A percentile compares a stretch with the other conserved stretches of the same genome.
These are phyloP conservation scores for Vitis riparia DNA, from an alignment of 164 flowering plant genomes.

Conservation along the genomic window DNA sequence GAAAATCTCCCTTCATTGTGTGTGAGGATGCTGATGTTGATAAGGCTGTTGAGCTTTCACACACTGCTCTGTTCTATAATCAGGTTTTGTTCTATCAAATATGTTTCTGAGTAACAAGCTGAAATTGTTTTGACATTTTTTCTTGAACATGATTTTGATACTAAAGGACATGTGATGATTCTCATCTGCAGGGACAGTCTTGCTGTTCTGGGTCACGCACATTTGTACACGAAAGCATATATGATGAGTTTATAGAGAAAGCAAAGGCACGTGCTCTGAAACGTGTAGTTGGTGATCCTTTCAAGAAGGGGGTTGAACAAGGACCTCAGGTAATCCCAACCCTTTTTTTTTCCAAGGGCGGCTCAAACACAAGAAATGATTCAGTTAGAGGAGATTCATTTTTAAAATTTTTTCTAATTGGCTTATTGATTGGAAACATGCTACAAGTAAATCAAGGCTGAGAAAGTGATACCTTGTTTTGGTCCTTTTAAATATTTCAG, in stretches of 20 bases:
- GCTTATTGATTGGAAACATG: too few relatives aligned
- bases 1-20: constrained; percentile 23
- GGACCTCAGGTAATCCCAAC: constrained; percentile 23
- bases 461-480: too few relatives aligned
- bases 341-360: too few relatives aligned
- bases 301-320: constrained; percentile 26
- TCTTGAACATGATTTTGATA: too few relatives aligned
- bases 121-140: too few relatives aligned
- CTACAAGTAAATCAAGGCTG: too few relatives aligned
- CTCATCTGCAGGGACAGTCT: constrained; percentile 23
- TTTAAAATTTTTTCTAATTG: too few relatives aligned
- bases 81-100: constrained; percentile 10
- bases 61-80: constrained; percentile 17
- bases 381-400: too few relatives aligned
- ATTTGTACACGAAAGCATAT: constrained; percentile 23
- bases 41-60: constrained; percentile 20
- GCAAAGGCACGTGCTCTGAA: constrained; percentile 21
- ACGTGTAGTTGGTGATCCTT: constrained; percentile 29
- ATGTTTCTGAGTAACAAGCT: not conserved
- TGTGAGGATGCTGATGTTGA: constrained; percentile 24
- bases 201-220: constrained; percentile 27
- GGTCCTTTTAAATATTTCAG: not conserved
- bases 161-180: not conserved
- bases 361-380: too few relatives aligned
- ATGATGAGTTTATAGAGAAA: constrained; percentile 28